Evolutionary conservation across 1,139 yeast genomes (phyloP).

Genomic region (Candida labiduridarum): DNA sequence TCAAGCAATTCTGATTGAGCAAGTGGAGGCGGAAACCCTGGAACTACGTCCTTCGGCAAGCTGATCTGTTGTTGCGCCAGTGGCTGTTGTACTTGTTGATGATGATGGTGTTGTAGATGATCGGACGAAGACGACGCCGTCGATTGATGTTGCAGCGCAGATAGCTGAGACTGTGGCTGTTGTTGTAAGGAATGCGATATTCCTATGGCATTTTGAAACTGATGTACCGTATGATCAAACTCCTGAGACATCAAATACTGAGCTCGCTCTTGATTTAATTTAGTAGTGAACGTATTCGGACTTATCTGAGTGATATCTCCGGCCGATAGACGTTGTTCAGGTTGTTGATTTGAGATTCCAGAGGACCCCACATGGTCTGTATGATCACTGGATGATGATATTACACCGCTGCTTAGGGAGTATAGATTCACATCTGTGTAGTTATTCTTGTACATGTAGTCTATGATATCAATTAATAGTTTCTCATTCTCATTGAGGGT

Average conservation of each 20-base stretch:
- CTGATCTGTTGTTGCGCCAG: neutral
- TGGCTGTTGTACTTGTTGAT: neutral
- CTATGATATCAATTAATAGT: constrained; percentile 19
- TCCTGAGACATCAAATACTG: constrained; percentile 7
- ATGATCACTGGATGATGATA: neutral
- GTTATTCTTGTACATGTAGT: constrained; percentile 13
- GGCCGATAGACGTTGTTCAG: neutral
- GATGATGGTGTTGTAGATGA: neutral
- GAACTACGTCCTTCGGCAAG: neutral
- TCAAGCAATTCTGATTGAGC: constrained; percentile 4
- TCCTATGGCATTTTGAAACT: constrained; percentile 4
- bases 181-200: neutral
- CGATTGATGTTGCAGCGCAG: neutral
- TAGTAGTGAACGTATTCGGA: constrained; percentile 6
- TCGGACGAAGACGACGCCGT: neutral
- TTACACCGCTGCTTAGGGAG: constrained; percentile 2
- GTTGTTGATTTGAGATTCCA: neutral
- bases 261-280: constrained; percentile 9
- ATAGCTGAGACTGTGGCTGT: neutral
- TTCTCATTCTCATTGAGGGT: constrained; percentile 31
- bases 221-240: constrained; percentile 9
- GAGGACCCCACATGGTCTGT: neutral
- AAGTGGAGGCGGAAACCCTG: constrained; percentile 1
- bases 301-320: constrained; percentile 4
- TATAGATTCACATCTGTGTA: constrained; percentile 8